phyloP scores from a whole-genome alignment of 352 stramenopile species.

The Phytophthora palmivora region DNA sequence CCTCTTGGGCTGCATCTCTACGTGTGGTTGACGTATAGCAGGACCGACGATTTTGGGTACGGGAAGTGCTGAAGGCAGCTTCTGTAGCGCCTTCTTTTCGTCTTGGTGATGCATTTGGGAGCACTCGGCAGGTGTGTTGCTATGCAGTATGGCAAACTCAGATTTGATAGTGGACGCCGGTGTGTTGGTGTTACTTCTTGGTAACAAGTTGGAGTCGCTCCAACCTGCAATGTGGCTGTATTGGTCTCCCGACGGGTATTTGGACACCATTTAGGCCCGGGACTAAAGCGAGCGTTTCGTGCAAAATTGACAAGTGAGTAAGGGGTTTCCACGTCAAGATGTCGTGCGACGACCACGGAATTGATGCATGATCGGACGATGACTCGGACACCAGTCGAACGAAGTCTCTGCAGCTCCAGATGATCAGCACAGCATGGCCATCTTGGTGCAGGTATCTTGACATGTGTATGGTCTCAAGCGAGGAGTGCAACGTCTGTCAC shows the following conservation, averaged over 20 bases:
- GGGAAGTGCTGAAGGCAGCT: conserved; percentile 16
- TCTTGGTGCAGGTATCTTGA: conserved; percentile 13
- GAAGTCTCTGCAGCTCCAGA: conserved; percentile 5
- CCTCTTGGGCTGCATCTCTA: conserved; percentile 9
- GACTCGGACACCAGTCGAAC: conserved; percentile 4
- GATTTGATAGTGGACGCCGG: conserved; percentile 14
- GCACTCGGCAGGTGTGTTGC: conserved; percentile 39
- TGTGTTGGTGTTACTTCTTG: conserved; percentile 22
- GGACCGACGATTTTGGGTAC: conserved; percentile 34
- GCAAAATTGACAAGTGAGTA: conserved; percentile 24
- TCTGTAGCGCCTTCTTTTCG: background rate
- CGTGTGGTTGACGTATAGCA: background rate
- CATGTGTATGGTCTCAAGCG: conserved; percentile 16
- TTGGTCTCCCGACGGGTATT: conserved; percentile 1
- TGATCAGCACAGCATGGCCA: conserved; percentile 6
- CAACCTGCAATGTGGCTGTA: background rate
- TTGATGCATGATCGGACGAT: conserved; percentile 9
- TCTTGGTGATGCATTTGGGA: conserved; percentile 18
- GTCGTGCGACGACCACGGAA: background rate
- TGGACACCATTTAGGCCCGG: conserved; percentile 11
- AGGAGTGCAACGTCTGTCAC: conserved; percentile 19
- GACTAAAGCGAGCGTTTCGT: too few species aligned
- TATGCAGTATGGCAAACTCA: conserved; percentile 31
- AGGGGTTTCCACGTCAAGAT: background rate
- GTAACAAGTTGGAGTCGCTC: background rate